Conservation (phyloP, 805 yeast genomes). For the Jamesozyma hellenica region DNA sequence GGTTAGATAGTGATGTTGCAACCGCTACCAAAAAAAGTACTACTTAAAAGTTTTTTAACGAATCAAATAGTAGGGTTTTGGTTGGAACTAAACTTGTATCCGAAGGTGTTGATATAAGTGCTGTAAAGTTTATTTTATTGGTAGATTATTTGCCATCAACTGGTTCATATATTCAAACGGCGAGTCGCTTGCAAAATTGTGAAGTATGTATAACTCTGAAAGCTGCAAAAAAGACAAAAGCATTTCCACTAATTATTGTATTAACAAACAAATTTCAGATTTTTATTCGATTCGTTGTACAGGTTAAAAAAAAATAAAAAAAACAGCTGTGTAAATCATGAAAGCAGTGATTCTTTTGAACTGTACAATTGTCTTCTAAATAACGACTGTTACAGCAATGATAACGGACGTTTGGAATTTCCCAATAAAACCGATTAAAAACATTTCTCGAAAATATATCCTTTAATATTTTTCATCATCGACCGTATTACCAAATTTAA, state of each 20-base stretch:
- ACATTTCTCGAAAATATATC: no score
- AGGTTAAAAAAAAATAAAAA: no score
- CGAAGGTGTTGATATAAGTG: background rate
- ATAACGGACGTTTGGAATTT: no score
- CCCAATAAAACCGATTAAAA: no score
- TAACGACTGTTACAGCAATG: background rate
- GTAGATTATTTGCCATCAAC: background rate
- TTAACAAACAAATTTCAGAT: background rate
- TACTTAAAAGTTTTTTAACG: background rate
- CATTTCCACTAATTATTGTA: background rate
- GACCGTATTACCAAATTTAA: no score
- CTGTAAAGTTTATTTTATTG: background rate
- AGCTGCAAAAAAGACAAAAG: background rate
- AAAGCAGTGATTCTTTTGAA: no score
- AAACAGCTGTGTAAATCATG: background rate
- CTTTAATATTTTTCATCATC: no score
- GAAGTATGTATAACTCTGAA: background rate
- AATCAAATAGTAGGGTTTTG: background rate
- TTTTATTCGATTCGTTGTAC: no score
- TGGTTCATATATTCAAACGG: background rate
- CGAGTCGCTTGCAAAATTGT: background rate
- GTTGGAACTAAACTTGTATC: background rate
- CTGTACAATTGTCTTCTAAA: no score
- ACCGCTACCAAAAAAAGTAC: no score
- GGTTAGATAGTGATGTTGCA: background rate